Evolutionary conservation across 352 stramenopile genomes (phyloP).

Genomic region (Phytophthora fragariaefolia): DNA sequence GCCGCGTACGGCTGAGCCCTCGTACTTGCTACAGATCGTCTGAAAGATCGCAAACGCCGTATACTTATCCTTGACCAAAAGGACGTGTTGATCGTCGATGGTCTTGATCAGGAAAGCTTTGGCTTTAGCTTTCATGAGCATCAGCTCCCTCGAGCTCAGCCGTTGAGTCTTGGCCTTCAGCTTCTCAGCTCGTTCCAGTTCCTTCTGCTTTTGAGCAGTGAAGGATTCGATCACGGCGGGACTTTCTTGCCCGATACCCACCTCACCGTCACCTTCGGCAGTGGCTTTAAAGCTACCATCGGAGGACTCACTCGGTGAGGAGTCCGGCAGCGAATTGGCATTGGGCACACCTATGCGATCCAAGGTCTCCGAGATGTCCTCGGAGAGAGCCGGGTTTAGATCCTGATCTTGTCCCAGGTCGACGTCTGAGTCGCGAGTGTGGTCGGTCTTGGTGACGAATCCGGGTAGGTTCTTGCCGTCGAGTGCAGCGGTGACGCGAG

Average conservation of each 20-base stretch:
- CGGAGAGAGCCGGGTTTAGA: neutral
- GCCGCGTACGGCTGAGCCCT: conserved; percentile 10
- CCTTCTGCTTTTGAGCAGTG: conserved; percentile 1
- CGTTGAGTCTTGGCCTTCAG: conserved; percentile 5
- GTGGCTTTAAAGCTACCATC: neutral
- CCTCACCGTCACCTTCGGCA: neutral
- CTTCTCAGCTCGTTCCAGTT: conserved; percentile 9
- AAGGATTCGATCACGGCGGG: conserved; percentile 1
- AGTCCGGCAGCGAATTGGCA: neutral
- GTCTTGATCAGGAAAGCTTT: conserved; percentile 18
- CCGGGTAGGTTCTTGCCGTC: conserved; percentile 24
- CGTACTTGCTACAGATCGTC: conserved; percentile 12
- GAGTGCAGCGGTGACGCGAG: conserved; percentile 15
- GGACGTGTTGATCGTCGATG: conserved; percentile 18
- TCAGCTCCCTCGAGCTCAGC: conserved; percentile 13
- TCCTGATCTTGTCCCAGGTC: conserved; percentile 4
- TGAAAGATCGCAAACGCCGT: conserved; percentile 21
- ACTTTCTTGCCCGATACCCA: conserved; percentile 1
- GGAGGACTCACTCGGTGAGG: conserved; percentile 3
- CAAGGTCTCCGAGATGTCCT: neutral
- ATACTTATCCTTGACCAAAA: conserved; percentile 16
- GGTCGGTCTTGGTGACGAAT: conserved; percentile 18
- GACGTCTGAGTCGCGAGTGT: neutral
- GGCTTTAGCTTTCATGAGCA: conserved; percentile 1
- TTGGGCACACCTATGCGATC: neutral